Conservation (phyloP, 2,329 filamentous ascomycete genomes). For the Cyanodermella asteris region DNA sequence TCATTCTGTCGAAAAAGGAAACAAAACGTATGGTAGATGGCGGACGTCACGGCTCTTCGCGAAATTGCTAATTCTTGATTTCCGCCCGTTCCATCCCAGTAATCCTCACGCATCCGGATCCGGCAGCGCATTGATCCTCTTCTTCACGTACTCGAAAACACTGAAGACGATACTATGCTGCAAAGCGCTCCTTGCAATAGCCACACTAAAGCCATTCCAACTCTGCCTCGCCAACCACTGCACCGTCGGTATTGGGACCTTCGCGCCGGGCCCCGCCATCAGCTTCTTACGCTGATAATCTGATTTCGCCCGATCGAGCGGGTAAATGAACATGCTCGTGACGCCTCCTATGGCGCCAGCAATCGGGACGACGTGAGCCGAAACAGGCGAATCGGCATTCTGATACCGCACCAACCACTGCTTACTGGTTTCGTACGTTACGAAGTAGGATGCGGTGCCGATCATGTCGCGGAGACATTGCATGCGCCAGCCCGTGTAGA, state of each 20-base stretch:
- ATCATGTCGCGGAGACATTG: conserved; percentile 71
- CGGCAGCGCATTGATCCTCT: conserved; percentile 22
- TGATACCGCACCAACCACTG: conserved; percentile 56
- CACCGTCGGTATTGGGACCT: conserved; percentile 45
- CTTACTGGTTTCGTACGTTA: conserved; percentile 72
- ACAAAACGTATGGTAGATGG: too few relatives aligned
- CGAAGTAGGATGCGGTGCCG: conserved; percentile 70
- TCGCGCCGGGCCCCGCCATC: conserved; percentile 42
- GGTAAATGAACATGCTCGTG: conserved; percentile 47
- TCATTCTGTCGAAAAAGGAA: too few relatives aligned
- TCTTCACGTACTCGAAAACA: conserved; percentile 64
- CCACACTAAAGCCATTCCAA: conserved; percentile 39
- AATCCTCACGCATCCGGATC: conserved; percentile 1
- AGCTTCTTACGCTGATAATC: conserved; percentile 69
- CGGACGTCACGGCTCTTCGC: too few relatives aligned
- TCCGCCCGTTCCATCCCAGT: too few relatives aligned
- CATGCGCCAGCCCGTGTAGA: conserved; percentile 62
- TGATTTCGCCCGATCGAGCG: conserved; percentile 65
- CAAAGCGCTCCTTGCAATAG: conserved; percentile 59
- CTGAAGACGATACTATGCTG: conserved; percentile 84
- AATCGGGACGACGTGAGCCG: conserved; percentile 54
- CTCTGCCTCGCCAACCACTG: conserved; percentile 36
- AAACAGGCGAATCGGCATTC: conserved; percentile 50
- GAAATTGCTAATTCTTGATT: too few relatives aligned
- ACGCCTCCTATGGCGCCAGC: conserved; percentile 69